A percentile compares a stretch with the other conserved stretches of the same genome.
These are phyloP conservation scores for Umbilicaria muhlenbergii DNA, from an alignment of 495 filamentous ascomycete species.

Conservation along the genomic window DNA sequence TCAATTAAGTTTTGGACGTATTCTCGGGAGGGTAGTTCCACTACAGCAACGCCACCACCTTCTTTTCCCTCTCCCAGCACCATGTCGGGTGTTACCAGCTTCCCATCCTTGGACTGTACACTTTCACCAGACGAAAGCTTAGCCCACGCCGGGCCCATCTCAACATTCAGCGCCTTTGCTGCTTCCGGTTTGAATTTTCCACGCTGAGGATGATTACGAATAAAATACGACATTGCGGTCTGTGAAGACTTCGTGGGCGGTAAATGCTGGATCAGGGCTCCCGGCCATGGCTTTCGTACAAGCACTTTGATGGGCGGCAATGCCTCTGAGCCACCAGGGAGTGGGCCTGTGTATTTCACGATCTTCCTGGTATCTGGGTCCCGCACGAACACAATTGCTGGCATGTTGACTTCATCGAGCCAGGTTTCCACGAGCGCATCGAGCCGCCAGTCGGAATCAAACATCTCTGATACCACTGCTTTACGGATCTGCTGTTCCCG, in stretches of 20 bases:
- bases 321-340: slow-evolving; percentile 30
- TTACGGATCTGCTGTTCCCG: slow-evolving; percentile 36
- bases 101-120: slow-evolving; percentile 39
- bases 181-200: slow-evolving; percentile 61
- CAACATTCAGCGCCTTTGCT: slow-evolving; percentile 45
- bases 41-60: slow-evolving; percentile 56
- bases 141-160: slow-evolving; percentile 34
- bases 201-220: slow-evolving; percentile 54
- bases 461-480: slow-evolving; percentile 61
- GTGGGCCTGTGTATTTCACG: slow-evolving; percentile 48
- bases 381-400: slow-evolving; percentile 54
- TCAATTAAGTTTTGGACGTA: slow-evolving; percentile 53
- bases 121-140: slow-evolving; percentile 33
- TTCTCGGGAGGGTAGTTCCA: slow-evolving; percentile 55
- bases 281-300: slow-evolving; percentile 73
- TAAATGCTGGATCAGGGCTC: slow-evolving; percentile 41
- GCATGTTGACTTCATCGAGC: slow-evolving; percentile 47
- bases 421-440: slow-evolving; percentile 50
- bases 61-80: slow-evolving; percentile 39
- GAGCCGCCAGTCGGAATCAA: slow-evolving; percentile 57
- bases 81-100: slow-evolving; percentile 46
- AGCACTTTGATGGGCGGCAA: slow-evolving; percentile 56
- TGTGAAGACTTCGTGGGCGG: slow-evolving; percentile 47
- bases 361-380: slow-evolving; percentile 47
- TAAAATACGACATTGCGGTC: slow-evolving; percentile 70